A percentile compares a stretch with the other conserved stretches of the same genome.
Conservation (phyloP, 2,329 filamentous ascomycete species). For the Rachicladosporium sp. region DNA sequence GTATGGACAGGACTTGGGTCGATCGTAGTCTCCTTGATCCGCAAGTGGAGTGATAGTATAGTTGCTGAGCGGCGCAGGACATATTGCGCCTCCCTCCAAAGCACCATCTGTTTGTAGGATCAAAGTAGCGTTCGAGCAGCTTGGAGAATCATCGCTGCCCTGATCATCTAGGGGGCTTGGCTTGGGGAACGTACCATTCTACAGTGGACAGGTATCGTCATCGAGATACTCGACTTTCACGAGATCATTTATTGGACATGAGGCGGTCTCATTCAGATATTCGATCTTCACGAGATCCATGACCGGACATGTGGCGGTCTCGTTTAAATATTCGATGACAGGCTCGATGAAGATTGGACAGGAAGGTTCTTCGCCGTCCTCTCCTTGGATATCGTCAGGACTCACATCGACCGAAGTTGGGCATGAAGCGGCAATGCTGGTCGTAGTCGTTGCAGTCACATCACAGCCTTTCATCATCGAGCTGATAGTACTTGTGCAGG, state of each 20-base stretch:
- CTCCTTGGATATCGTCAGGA: conserved; percentile 3
- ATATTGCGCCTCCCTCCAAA: background rate
- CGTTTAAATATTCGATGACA: no score
- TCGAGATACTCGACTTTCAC: no score
- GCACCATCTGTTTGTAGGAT: conserved; percentile 2
- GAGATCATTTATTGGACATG: no score
- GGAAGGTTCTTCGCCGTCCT: conserved; percentile 1
- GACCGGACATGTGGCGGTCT: no score
- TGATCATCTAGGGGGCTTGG: conserved; percentile 3
- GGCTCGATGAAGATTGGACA: no score
- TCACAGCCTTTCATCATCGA: conserved; percentile 3
- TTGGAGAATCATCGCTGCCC: conserved; percentile 1
- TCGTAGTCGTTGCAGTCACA: conserved; percentile 2
- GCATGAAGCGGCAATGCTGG: conserved; percentile 3
- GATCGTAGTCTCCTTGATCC: no score
- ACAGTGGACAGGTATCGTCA: conserved; percentile 2
- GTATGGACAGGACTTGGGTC: no score
- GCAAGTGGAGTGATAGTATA: background rate
- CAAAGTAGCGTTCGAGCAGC: conserved; percentile 1
- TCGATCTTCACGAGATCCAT: background rate
- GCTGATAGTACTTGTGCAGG: conserved; percentile 3
- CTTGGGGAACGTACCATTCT: conserved; percentile 1
- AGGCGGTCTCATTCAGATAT: background rate
- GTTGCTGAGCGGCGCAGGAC: background rate
- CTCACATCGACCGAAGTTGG: background rate